These are phyloP conservation scores for Mortierella sp. DNA, from an alignment of 371 early-diverging fungal genomes.

Conservation along the genomic window DNA sequence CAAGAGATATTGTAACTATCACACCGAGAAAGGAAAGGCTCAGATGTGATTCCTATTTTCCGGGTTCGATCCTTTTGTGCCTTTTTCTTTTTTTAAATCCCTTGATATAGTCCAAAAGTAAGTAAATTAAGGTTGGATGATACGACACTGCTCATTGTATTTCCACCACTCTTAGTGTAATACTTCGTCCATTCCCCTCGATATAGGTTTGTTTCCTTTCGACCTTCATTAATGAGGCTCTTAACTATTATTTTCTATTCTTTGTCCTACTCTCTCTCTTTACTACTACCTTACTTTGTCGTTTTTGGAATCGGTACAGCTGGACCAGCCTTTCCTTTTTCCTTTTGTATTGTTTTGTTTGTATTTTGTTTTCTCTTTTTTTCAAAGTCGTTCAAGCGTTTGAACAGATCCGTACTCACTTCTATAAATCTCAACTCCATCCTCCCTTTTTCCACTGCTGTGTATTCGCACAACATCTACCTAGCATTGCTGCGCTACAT, in stretches of 20 bases:
- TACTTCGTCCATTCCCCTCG: background rate
- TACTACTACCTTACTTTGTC: background rate
- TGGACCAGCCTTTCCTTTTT: conserved; percentile 39
- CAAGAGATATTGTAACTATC: too few relatives aligned
- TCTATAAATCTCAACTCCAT: background rate
- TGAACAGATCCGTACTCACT: background rate
- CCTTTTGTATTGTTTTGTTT: background rate
- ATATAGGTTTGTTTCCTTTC: background rate
- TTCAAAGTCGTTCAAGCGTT: background rate
- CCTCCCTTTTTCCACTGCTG: too few relatives aligned
- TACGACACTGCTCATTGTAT: conserved; percentile 2
- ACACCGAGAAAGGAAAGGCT: conserved; percentile 10
- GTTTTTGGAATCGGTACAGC: conserved; percentile 20
- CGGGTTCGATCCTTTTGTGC: background rate
- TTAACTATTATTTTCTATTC: background rate
- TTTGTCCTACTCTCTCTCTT: background rate
- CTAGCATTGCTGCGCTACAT: too few relatives aligned
- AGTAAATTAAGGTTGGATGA: background rate
- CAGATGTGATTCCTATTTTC: background rate
- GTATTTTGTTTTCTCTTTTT: background rate
- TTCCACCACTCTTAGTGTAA: background rate
- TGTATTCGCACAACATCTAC: too few relatives aligned
- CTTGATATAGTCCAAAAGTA: conserved; percentile 5
- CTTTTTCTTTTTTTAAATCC: background rate
- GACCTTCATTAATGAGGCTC: background rate